Evolutionary conservation across 768 basidiomycete species (phyloP).

Genomic region (Pholiota conissans): DNA sequence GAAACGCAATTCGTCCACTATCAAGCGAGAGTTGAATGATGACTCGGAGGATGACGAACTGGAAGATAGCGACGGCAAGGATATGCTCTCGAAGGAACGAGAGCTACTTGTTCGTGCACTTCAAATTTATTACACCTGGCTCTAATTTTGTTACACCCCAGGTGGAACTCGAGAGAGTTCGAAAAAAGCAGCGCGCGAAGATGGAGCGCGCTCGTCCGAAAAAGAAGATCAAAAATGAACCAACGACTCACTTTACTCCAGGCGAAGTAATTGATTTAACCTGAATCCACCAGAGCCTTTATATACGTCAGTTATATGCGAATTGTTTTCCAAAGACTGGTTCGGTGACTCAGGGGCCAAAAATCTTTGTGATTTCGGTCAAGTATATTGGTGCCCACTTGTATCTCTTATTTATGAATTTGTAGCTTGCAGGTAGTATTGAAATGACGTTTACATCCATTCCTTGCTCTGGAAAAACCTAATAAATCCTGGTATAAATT

Average conservation of each 20-base stretch:
- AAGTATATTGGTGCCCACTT: no score
- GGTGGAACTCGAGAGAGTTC: not conserved
- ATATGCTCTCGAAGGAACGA: not conserved
- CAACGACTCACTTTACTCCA: not conserved
- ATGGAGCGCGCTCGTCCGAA: not conserved
- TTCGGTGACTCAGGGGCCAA: no score
- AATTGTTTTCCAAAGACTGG: no score
- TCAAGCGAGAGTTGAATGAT: not conserved
- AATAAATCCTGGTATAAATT: no score
- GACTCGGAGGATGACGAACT: not conserved
- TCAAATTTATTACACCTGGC: not conserved
- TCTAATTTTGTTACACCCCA: not conserved
- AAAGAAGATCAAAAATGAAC: not conserved
- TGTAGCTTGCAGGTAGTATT: no score
- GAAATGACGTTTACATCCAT: no score
- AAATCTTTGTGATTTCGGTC: no score
- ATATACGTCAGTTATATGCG: no score
- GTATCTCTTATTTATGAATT: no score
- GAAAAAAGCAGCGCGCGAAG: constrained; percentile 6
- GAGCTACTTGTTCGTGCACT: not conserved
- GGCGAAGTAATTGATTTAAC: not conserved
- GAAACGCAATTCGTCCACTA: not conserved
- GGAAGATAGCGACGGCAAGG: not conserved
- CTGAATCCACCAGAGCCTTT: not conserved
- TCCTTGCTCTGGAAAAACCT: no score